Evolutionary conservation across 768 basidiomycete species (phyloP), one percentile per base, ranked within the genome.

Genomic region (Psilocybe sp.): DNA sequence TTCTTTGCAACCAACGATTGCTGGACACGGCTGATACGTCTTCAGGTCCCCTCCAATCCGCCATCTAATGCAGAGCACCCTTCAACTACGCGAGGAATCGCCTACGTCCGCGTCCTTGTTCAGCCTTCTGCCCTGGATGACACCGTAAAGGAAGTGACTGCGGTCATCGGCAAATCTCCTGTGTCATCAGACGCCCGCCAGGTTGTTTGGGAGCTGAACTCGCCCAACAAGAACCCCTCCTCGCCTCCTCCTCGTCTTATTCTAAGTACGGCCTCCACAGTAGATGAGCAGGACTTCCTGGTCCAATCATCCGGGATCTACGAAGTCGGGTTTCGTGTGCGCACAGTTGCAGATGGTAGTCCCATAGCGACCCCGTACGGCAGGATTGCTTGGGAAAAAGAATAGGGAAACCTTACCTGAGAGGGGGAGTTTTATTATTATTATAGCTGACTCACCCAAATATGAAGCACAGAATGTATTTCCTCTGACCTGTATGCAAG

Each of bases 261-360:
- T 16, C 47, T 80, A 37, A 60, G 59, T 36, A 54, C 57, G n/a
- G 68, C 80, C 1, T 47, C 38, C 19, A 63, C 68, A 36, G 69
- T 64, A 0, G 68, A 65, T 35, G 70, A 67, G 1, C 44, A 10
- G 44, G 37, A 10, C 68, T 75, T 58, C 44, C 74, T 44, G 44
- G 43, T 23, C 9, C 43, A 49, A 14, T 54, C 54, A 7, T 68
- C 66, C 7, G 74, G 76, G 3, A 73, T 85, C 1, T 78, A 74
- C 48, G 84, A 86, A 55, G 69, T 86, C 2, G 81, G 69, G 1
- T 75, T 86, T 48, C 67, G 52, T 41, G 73, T 81, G 23, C 23
- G 23, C 1, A 57, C 51, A 2, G 58, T 57, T 5, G 61, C 61
- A 7, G 63, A 62, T 12, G 60, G 57, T n/a, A 74, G 68, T 13